phyloP scores from a whole-genome alignment of 2,329 filamentous ascomycete species.

The Gnomoniopsis sp. region DNA sequence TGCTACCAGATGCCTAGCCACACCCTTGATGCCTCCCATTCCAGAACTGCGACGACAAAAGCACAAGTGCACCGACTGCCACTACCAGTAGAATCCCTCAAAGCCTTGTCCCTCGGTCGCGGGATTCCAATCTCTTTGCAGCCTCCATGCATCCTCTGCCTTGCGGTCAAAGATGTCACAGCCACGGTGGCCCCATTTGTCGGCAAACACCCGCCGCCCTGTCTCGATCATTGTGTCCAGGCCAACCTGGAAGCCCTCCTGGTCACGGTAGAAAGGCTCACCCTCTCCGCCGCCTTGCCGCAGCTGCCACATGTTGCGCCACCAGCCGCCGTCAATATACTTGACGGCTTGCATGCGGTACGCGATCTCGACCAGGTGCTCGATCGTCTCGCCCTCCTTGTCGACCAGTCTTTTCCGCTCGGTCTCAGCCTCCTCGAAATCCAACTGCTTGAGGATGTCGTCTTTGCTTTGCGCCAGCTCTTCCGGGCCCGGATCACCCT shows the following conservation, averaged over 20 bases:
- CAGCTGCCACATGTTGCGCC: constrained; percentile 51
- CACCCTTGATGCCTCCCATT: no score
- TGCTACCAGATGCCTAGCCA: no score
- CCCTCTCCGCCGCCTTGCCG: constrained; percentile 48
- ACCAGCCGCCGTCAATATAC: constrained; percentile 34
- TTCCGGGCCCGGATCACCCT: constrained; percentile 31
- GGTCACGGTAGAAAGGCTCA: constrained; percentile 51
- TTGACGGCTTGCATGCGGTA: constrained; percentile 42
- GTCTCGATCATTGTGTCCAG: constrained; percentile 44
- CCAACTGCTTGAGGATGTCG: constrained; percentile 26
- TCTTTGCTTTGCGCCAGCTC: constrained; percentile 20
- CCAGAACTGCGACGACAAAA: no score
- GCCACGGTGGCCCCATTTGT: constrained; percentile 40
- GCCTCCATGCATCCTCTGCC: constrained; percentile 33
- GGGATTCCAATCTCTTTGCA: constrained; percentile 34
- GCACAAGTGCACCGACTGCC: background rate
- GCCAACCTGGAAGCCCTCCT: constrained; percentile 41
- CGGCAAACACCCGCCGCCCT: constrained; percentile 35
- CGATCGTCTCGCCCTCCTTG: constrained; percentile 27
- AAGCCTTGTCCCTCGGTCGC: constrained; percentile 21
- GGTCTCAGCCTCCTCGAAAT: constrained; percentile 30
- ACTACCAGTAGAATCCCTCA: constrained; percentile 19
- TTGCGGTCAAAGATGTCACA: constrained; percentile 31
- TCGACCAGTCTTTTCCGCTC: constrained; percentile 31
- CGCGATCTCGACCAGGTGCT: constrained; percentile 24